A percentile compares a stretch with the other conserved stretches of the same genome.
Evolutionary conservation across 2,329 filamentous ascomycete genomes (phyloP).

Genomic region (Arthrobotrys entomopaga): DNA sequence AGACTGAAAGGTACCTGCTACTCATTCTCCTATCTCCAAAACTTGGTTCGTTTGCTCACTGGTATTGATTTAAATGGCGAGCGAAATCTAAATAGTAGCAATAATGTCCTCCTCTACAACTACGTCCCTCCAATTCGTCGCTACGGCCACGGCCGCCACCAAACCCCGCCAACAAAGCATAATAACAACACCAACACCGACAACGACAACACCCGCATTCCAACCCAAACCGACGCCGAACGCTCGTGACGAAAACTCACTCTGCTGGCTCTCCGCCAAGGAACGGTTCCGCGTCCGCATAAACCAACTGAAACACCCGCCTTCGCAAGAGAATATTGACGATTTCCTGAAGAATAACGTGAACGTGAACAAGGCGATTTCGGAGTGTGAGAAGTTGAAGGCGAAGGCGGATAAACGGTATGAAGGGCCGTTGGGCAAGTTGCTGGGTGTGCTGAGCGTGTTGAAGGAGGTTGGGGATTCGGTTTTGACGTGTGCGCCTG

Average conservation of each 20-base stretch:
- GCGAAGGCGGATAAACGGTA: conserved; percentile 26
- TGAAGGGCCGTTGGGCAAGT: conserved; percentile 17
- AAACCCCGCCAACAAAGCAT: too few species aligned
- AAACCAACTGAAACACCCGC: background rate
- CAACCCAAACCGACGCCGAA: too few species aligned
- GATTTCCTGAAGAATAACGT: background rate
- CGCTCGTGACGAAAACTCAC: background rate
- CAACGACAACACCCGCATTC: too few species aligned
- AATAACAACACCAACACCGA: too few species aligned
- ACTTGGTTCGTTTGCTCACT: too few species aligned
- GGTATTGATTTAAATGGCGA: too few species aligned
- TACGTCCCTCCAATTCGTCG: too few species aligned
- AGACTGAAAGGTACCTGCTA: too few species aligned
- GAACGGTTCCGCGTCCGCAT: background rate
- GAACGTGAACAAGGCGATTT: conserved; percentile 1
- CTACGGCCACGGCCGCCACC: too few species aligned
- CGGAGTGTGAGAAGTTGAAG: background rate
- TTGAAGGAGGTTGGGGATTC: conserved; percentile 33
- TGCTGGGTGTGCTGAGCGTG: conserved; percentile 20
- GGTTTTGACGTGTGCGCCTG: conserved; percentile 25
- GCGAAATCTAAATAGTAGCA: too few species aligned
- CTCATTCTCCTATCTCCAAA: too few species aligned
- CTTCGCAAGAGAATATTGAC: background rate
- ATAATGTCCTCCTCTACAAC: too few species aligned
- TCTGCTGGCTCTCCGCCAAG: background rate